Percentiles rank a stretch among this genome's conserved stretches.
Evolutionary conservation across 73 alveolate species (phyloP).

Genomic region (Urostyla sp.): DNA sequence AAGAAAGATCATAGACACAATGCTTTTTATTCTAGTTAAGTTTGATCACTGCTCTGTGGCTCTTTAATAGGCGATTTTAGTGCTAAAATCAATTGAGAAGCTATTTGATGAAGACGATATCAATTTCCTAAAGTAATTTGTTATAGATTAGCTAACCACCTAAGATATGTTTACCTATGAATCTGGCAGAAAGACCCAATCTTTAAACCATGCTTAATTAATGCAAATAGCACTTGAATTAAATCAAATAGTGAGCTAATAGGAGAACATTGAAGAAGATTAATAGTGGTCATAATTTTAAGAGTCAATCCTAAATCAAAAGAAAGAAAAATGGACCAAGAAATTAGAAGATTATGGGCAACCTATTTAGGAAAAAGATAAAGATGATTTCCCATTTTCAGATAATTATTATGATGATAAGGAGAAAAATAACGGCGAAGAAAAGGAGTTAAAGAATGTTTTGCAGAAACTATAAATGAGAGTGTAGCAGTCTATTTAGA

Average conservation of each 20-base stretch:
- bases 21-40: constrained; percentile 6
- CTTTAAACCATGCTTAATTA: neutral
- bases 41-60: constrained; percentile 10
- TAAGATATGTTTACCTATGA: neutral
- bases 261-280: neutral
- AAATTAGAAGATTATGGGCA: constrained; percentile 41
- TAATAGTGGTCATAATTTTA: neutral
- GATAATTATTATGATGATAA: neutral
- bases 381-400: constrained; percentile 8
- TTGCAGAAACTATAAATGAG: too few species aligned
- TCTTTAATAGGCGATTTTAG: neutral
- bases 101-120: constrained; percentile 14
- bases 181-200: constrained; percentile 3
- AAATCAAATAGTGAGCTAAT: neutral
- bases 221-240: constrained; percentile 16
- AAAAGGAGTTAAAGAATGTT: neutral
- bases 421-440: neutral
- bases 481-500: too few species aligned
- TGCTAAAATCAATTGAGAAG: neutral
- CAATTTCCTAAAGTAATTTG: constrained; percentile 7
- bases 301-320: neutral
- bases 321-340: constrained; percentile 38
- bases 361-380: neutral
- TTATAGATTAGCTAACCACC: neutral
- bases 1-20: neutral